phyloP scores from a whole-genome alignment of 345 rosid genomes.

The Murraya koenigii region DNA sequence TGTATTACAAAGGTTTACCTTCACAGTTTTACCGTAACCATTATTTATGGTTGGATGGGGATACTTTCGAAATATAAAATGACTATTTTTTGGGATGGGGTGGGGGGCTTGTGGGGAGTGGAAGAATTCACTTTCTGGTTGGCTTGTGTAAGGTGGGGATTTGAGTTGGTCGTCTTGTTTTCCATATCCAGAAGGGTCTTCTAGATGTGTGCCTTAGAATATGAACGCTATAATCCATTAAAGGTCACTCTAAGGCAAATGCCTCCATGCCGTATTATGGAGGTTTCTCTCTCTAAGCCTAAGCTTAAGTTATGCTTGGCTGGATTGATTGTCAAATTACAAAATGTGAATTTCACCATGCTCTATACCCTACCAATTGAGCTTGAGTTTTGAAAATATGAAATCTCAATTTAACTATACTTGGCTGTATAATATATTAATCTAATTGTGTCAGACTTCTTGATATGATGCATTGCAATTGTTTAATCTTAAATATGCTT shows the following conservation, averaged over 20 bases:
- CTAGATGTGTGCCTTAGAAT: background rate
- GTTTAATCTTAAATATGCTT: constrained; percentile 23
- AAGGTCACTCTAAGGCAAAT: background rate
- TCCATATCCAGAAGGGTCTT: background rate
- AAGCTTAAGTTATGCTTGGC: background rate
- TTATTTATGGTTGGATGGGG: no score
- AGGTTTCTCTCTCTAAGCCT: background rate
- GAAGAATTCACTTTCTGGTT: background rate
- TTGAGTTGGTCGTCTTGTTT: background rate
- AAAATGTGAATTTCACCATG: background rate
- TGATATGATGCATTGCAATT: background rate
- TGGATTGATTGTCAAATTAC: background rate
- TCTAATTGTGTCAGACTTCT: background rate
- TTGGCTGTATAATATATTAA: background rate
- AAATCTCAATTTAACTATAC: background rate
- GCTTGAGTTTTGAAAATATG: background rate
- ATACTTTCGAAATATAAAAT: no score
- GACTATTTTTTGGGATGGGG: no score
- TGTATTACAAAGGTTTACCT: no score
- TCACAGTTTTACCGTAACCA: no score
- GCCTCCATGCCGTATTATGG: background rate
- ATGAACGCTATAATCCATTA: background rate
- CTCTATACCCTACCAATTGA: background rate
- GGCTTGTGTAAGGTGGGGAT: background rate
- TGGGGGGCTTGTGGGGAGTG: no score